These are phyloP conservation scores for Hymenoscyphus occultus DNA, from an alignment of 2,329 filamentous ascomycete species.

Conservation along the genomic window DNA sequence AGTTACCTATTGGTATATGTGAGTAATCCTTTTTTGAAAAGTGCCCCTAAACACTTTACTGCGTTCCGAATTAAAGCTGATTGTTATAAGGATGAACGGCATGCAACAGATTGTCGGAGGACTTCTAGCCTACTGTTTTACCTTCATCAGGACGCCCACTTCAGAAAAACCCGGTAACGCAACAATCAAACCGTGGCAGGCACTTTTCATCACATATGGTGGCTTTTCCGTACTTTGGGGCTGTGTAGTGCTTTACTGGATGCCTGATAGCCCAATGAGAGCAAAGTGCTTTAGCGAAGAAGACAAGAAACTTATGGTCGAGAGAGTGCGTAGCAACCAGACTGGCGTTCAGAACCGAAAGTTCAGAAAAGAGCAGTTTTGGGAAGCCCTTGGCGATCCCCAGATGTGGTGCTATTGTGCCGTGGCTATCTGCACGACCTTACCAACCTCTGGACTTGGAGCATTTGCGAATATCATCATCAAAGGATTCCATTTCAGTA, in stretches of 20 bases:
- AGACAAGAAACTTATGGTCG: conserved; percentile 39
- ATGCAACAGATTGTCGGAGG: conserved; percentile 65
- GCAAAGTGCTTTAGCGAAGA: conserved; percentile 26
- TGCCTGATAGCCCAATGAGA: conserved; percentile 24
- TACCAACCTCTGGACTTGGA: conserved; percentile 70
- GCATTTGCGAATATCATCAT: conserved; percentile 75
- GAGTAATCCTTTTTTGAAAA: neutral
- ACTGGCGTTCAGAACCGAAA: conserved; percentile 52
- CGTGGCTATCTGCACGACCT: conserved; percentile 59
- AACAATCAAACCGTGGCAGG: conserved; percentile 59
- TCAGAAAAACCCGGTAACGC: neutral
- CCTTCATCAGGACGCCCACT: conserved; percentile 44
- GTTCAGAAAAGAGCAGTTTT: conserved; percentile 49
- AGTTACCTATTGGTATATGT: conserved; percentile 46
- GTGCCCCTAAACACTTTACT: neutral
- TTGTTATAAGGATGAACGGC: conserved; percentile 69
- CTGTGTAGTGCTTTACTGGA: conserved; percentile 38
- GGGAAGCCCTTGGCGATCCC: conserved; percentile 57
- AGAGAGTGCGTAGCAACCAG: conserved; percentile 55
- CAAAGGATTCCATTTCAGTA: conserved; percentile 61
- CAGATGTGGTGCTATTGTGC: conserved; percentile 49
- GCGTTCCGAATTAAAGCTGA: neutral
- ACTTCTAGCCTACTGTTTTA: conserved; percentile 60
- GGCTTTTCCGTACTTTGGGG: conserved; percentile 45
- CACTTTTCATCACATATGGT: conserved; percentile 49